Evolutionary conservation across 2,329 filamentous ascomycete species (phyloP), one percentile per base, ranked within the genome.

Genomic region (Paracorniculantispora psalliotae): DNA sequence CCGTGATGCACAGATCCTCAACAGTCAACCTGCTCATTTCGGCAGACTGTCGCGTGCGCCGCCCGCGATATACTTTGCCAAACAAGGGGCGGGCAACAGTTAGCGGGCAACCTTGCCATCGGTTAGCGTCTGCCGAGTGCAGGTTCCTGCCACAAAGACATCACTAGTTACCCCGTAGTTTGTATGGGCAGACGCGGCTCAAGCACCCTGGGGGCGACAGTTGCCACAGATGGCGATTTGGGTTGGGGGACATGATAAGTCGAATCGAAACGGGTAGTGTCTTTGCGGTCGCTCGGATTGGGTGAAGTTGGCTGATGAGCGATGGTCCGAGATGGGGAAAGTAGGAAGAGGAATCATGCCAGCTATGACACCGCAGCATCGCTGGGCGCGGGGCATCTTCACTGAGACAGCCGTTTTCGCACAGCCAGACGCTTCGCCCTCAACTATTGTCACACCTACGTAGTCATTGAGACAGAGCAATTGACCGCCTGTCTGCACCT

Each of bases 281-380:
- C 39, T 17, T 8, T 37, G 44, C 23, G 33, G 23, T 15, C 9
- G 39, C 33, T 19, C 33, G 21, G 30, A 6, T 21, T 25, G n/a
- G n/a, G n/a, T n/a, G n/a, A n/a, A n/a, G n/a, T n/a, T 19, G 7
- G 46, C 28, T 46, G 52, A 25, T 25, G 33, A 26, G 54, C 54
- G 54, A 57, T 33, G 54, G 17, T n/a, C 54, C 54, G 54, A 57
- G 54, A 57, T 30, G 44, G 44, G 35, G 35, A 46, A 9, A n/a
- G 41, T 56, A 13, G 41, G 41, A 21, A 19, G 43, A 19, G 30
- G 47, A 10, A 23, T 30, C 21, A 30, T 39, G 33, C 17, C 44
- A 30, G n/a, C 21, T 4, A 28, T 12, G 21, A 35, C 26, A 10
- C 39, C 44, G 25, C 44, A 49, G 30, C 33, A 33, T 23, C 49